Evolutionary conservation across 2,329 filamentous ascomycete genomes (phyloP), one percentile per base, ranked within the genome.

Genomic region (Penicillium sp.): DNA sequence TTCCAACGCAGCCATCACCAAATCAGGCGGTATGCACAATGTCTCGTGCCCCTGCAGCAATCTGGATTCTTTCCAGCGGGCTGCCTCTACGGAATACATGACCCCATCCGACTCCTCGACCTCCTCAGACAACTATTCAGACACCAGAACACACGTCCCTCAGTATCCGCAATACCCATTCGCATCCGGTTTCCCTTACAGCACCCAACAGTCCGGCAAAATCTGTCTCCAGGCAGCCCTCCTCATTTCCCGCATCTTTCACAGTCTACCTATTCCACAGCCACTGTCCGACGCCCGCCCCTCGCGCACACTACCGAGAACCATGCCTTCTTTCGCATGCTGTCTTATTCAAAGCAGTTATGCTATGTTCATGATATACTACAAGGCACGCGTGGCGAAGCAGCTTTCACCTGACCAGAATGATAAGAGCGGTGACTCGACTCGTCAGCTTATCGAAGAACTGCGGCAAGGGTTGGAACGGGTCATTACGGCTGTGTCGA

Each of bases 341-440:
- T 79, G 77, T 55, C 67, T 77, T 7, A 77, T 78, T 75, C 76
- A 79, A 57, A 72, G 73, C 39, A 77, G 75, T 55, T 79, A 79
- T 54, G 75, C 75, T 5, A 70, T 78, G 67, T 63, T 79, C 14
- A 79, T 78, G 76, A 67, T 77, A 7, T 77, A 71, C 50, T 76
- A 75, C 59, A 77, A 76, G 54, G 70, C 71, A 9, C 69, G 71
- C 11, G 69, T 75, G n/a, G 65, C 68, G 44, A 73, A 72, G 38
- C 67, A 71, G 24, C 48, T 67, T 6, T 64, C 66, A 1, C 63
- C 63, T 1, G 67, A 67, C 10, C 58, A 60, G 9, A 61, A 53
- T 52, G 65, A 67, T 3, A 44, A 53, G 9, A 51, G 58, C 4
- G 58, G 57, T 6, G 65, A 62, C 43, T 60, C 71, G 0, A 64